Evolutionary conservation across 306 rosid species (phyloP).

Genomic region (Crataegus laevigata): DNA sequence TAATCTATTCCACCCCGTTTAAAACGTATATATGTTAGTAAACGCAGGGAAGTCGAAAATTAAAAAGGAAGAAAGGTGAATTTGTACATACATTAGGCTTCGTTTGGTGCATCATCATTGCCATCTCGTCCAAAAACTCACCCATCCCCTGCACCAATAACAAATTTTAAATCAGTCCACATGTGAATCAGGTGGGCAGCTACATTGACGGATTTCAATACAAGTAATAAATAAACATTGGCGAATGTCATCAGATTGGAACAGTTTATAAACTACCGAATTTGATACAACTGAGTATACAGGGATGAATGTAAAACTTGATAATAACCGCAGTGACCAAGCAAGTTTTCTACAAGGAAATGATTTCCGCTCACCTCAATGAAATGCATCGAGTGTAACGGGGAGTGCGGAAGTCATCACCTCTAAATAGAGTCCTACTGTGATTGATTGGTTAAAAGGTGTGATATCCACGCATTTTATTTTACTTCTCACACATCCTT

Average conservation of each 20-base stretch:
- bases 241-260: background rate
- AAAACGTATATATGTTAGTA: background rate
- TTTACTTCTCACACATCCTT: too few relatives aligned
- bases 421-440: background rate
- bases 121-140: slow-evolving; percentile 86
- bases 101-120: slow-evolving; percentile 77
- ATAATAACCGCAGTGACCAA: too few relatives aligned
- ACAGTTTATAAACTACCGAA: too few relatives aligned
- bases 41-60: background rate
- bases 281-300: too few relatives aligned
- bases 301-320: too few relatives aligned
- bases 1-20: background rate
- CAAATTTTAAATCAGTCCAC: background rate
- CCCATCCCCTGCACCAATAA: slow-evolving; percentile 74
- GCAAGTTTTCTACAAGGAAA: too few relatives aligned
- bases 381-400: too few relatives aligned
- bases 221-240: background rate
- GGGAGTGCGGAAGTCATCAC: too few relatives aligned
- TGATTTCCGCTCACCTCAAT: too few relatives aligned
- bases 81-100: slow-evolving; percentile 49
- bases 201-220: background rate
- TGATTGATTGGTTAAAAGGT: too few relatives aligned
- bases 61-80: background rate
- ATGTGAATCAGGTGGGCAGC: background rate
- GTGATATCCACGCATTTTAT: too few relatives aligned